Evolutionary conservation across 2,329 filamentous ascomycete genomes (phyloP), one percentile per base, ranked within the genome.

Genomic region (Plectosphaerella cucumerina): DNA sequence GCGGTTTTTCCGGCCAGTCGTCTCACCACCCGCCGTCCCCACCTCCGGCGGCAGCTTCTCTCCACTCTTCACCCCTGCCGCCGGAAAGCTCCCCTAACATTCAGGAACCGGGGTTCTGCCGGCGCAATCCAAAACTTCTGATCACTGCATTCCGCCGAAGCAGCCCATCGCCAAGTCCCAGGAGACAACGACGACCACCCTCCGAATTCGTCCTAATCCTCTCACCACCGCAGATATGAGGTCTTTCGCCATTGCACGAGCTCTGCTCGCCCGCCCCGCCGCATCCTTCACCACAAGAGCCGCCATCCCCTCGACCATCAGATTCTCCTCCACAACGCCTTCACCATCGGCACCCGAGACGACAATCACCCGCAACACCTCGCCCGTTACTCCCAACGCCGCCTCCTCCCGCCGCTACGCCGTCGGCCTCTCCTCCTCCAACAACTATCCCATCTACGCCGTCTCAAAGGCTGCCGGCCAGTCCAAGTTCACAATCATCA

Each of bases 381-480:
- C 47, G 56, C 60, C n/a, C 59, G 59, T 52, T 17, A 48, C 70
- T 69, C 50, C 70, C 67, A 74, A 46, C 67, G 82, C 26, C 77
- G 79, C n/a, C 91, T 87, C 73, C 80, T 81, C 62, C 77, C 94
- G 56, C 73, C 52, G 59, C 11, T 96, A 91, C 74, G 78, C 85
- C 60, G 78, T 97, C 57, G 75, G 76, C 48, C 86, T 90, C 55
- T 93, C 90, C 3, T 72, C 76, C 1, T 85, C 81, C 35, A 81
- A 84, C 45, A 83, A 90, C 58, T 73, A 94, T 3, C 84, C 90
- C 21, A 80, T 97, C 43, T 99, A 97, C 71, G 75, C 84, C 15
- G 76, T 84, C 58, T 74, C 71, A 57, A 92, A 89, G 72, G 78
- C 83, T 12, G 90, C 90, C 48, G 89, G 90, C 14, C 94, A 89